Percentiles rank a stretch among this genome's conserved stretches.
Conservation (phyloP, 2,329 filamentous ascomycete genomes). For the Penicillium sp. region DNA sequence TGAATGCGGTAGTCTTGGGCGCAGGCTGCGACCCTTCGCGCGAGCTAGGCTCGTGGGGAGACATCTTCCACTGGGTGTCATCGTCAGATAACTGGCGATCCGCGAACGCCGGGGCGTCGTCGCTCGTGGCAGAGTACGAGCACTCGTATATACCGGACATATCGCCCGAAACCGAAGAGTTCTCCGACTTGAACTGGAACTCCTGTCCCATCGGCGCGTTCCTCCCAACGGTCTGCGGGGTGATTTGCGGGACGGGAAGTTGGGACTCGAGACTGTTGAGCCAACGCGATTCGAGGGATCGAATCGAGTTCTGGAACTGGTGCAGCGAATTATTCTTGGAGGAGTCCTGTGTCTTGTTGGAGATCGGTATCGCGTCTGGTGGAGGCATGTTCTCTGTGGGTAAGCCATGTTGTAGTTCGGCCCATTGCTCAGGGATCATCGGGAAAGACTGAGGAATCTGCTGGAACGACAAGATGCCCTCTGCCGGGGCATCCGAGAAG, state of each 20-base stretch:
- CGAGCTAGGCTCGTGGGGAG: conserved; percentile 26
- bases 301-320: conserved; percentile 28
- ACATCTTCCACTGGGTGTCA: conserved; percentile 30
- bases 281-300: conserved; percentile 38
- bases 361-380: conserved; percentile 14
- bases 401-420: conserved; percentile 20
- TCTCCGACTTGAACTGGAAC: conserved; percentile 39
- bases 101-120: conserved; percentile 30
- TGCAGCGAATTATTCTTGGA: conserved; percentile 23
- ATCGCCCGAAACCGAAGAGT: conserved; percentile 40
- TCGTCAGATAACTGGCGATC: conserved; percentile 36
- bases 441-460: conserved; percentile 32
- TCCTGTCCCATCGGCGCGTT: conserved; percentile 27
- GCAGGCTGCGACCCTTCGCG: conserved; percentile 27
- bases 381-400: conserved; percentile 17
- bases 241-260: conserved; percentile 31
- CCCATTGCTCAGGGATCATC: conserved; percentile 32
- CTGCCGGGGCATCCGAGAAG: conserved; percentile 31
- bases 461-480: conserved; percentile 33
- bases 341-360: conserved; percentile 23
- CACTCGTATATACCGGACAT: conserved; percentile 35
- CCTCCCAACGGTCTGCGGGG: conserved; percentile 22
- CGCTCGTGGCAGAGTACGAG: conserved; percentile 35
- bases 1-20: conserved; percentile 35
- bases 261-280: conserved; percentile 36